These are phyloP conservation scores for Trypanosoma platydactyli DNA, from an alignment of 208 protist genomes.

Conservation along the genomic window DNA sequence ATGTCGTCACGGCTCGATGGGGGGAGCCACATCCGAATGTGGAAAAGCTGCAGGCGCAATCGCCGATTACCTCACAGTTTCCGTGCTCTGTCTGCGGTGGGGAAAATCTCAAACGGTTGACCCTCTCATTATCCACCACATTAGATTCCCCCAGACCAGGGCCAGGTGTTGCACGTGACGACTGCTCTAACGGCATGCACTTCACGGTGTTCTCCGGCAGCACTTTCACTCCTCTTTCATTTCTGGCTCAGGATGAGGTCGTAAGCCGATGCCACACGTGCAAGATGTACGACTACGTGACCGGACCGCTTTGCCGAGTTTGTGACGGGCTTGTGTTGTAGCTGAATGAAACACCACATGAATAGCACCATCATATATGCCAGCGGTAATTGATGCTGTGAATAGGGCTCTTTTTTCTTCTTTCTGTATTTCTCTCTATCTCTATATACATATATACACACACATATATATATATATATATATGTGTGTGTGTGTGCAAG, in stretches of 20 bases:
- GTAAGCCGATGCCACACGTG: constrained; percentile 63
- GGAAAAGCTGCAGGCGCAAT: neutral
- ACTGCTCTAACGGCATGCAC: constrained; percentile 37
- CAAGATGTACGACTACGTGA: constrained; percentile 60
- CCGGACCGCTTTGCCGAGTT: constrained; percentile 61
- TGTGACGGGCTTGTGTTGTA: constrained; percentile 69
- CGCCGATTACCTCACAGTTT: constrained; percentile 21
- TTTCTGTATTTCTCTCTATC: constrained; percentile 13
- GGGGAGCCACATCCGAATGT: neutral
- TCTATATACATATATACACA: neutral
- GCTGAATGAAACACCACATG: too few species aligned
- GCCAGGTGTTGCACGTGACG: neutral
- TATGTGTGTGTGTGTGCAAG: too few species aligned
- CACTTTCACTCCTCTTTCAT: constrained; percentile 66
- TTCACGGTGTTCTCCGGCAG: constrained; percentile 74
- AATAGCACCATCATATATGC: too few species aligned
- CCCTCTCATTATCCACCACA: constrained; percentile 29
- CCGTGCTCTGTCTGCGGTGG: constrained; percentile 26
- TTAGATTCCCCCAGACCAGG: neutral
- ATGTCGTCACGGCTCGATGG: constrained; percentile 41
- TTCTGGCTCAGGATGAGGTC: constrained; percentile 57
- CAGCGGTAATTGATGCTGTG: too few species aligned
- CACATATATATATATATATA: constrained; percentile 3
- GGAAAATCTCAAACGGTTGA: constrained; percentile 19
- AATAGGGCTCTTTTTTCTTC: neutral